Conservation (phyloP, 2,329 filamentous ascomycete species). For the Furcasterigmium furcatum region DNA sequence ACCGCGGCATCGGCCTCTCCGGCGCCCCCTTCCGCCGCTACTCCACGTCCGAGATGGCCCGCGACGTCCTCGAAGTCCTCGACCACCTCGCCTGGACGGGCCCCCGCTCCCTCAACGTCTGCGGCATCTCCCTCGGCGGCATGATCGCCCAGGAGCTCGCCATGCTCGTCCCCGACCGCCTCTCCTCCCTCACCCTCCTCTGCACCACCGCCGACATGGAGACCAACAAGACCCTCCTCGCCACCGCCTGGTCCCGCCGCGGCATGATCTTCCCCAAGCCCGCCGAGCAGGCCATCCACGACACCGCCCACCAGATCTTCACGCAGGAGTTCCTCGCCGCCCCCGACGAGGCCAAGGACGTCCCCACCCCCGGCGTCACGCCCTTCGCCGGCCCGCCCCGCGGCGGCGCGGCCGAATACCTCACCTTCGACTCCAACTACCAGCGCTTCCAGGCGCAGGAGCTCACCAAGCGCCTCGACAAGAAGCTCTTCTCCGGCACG, state of each 20-base stretch:
- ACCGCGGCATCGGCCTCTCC: slow-evolving; percentile 78
- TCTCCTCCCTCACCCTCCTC: slow-evolving; percentile 56
- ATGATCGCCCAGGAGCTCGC: slow-evolving; percentile 89
- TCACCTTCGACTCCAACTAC: slow-evolving; percentile 69
- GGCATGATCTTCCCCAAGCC: slow-evolving; percentile 66
- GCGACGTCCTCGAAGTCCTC: slow-evolving; percentile 68
- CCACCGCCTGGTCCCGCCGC: slow-evolving; percentile 59
- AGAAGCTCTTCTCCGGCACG: slow-evolving; percentile 55
- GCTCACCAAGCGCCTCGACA: slow-evolving; percentile 64
- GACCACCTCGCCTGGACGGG: slow-evolving; percentile 66
- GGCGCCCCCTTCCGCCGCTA: slow-evolving; percentile 77
- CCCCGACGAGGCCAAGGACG: slow-evolving; percentile 52
- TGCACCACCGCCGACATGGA: slow-evolving; percentile 60
- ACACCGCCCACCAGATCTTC: slow-evolving; percentile 66
- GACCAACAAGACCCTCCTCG: slow-evolving; percentile 58
- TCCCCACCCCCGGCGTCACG: slow-evolving; percentile 43
- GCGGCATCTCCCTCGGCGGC: slow-evolving; percentile 81
- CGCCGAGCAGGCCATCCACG: slow-evolving; percentile 62
- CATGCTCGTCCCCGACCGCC: slow-evolving; percentile 44
- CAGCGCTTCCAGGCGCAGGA: slow-evolving; percentile 82
- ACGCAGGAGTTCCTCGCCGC: slow-evolving; percentile 56
- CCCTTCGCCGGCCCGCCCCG: slow-evolving; percentile 28
- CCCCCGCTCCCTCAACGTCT: slow-evolving; percentile 56
- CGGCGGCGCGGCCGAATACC: slow-evolving; percentile 30
- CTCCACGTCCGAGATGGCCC: slow-evolving; percentile 81